A percentile compares a stretch with the other conserved stretches of the same genome.
Conservation (phyloP, 164 flowering plant genomes). For the Protea cynaroides region DNA sequence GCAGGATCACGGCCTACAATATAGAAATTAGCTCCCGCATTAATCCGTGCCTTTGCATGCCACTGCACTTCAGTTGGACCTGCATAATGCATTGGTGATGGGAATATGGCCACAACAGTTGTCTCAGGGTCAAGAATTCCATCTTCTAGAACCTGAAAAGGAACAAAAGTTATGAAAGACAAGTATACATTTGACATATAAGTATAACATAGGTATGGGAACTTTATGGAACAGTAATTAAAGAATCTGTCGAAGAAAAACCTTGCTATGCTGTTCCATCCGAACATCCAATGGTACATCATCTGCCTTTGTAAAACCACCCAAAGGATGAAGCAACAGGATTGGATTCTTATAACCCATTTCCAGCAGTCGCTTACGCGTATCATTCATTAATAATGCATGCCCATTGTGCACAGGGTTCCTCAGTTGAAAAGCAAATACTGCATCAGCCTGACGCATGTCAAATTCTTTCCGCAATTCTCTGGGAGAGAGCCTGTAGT, state of each 20-base stretch:
- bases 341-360: slow-evolving; percentile 93
- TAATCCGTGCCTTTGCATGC: slow-evolving; percentile 97
- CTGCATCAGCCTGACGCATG: slow-evolving; percentile 88
- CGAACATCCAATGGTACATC: slow-evolving; percentile 96
- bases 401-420: slow-evolving; percentile 98
- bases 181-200: neutral
- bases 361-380: slow-evolving; percentile 69
- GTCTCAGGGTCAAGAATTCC: slow-evolving; percentile 92
- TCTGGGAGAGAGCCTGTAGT: slow-evolving; percentile 82
- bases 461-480: slow-evolving; percentile 82
- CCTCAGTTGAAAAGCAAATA: slow-evolving; percentile 94
- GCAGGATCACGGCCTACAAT: slow-evolving; percentile 99
- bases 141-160: slow-evolving; percentile 75
- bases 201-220: neutral
- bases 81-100: slow-evolving; percentile 98
- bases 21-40: slow-evolving; percentile 96
- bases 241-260: slow-evolving; percentile 15
- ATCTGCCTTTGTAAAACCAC: slow-evolving; percentile 89
- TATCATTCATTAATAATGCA: slow-evolving; percentile 92
- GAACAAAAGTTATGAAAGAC: neutral
- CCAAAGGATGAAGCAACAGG: slow-evolving; percentile 88
- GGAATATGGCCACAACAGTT: slow-evolving; percentile 90
- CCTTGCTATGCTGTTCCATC: slow-evolving; percentile 98
- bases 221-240: neutral
- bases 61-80: slow-evolving; percentile 99